Evolutionary conservation across 495 filamentous ascomycete species (phyloP).

Genomic region (Mytilinidion resinicola): DNA sequence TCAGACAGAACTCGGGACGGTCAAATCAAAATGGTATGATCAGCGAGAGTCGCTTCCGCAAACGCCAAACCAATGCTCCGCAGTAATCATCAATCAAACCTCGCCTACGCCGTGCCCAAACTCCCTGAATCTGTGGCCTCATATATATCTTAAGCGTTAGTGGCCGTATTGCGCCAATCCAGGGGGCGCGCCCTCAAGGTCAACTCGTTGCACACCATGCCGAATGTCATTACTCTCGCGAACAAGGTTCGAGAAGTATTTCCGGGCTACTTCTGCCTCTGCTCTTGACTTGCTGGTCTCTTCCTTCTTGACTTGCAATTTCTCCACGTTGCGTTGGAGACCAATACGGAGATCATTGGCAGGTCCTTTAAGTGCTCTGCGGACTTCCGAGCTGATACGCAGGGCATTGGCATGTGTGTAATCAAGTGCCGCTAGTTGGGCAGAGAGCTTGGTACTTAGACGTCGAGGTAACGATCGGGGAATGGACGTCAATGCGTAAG

Average conservation of each 20-base stretch:
- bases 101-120: too few relatives aligned
- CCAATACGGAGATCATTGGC: constrained; percentile 73
- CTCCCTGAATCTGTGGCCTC: too few relatives aligned
- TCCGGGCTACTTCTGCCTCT: constrained; percentile 37
- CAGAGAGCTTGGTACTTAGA: constrained; percentile 74
- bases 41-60: too few relatives aligned
- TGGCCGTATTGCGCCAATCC: constrained; percentile 30
- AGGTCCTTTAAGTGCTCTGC: constrained; percentile 78
- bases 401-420: constrained; percentile 84
- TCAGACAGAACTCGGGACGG: too few relatives aligned
- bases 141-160: not conserved
- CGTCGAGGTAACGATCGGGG: constrained; percentile 82
- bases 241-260: constrained; percentile 73
- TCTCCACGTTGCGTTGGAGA: constrained; percentile 73
- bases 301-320: constrained; percentile 67
- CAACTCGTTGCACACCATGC: constrained; percentile 67
- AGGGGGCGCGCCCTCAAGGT: constrained; percentile 66
- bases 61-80: too few relatives aligned
- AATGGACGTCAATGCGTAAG: constrained; percentile 77
- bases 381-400: constrained; percentile 74
- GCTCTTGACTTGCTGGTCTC: constrained; percentile 58
- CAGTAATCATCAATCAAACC: too few relatives aligned
- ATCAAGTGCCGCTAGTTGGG: constrained; percentile 71
- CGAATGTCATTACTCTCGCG: constrained; percentile 65
- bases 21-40: too few relatives aligned